These are phyloP conservation scores for Neonectria hederae DNA, from an alignment of 2,329 filamentous ascomycete genomes.

Conservation along the genomic window DNA sequence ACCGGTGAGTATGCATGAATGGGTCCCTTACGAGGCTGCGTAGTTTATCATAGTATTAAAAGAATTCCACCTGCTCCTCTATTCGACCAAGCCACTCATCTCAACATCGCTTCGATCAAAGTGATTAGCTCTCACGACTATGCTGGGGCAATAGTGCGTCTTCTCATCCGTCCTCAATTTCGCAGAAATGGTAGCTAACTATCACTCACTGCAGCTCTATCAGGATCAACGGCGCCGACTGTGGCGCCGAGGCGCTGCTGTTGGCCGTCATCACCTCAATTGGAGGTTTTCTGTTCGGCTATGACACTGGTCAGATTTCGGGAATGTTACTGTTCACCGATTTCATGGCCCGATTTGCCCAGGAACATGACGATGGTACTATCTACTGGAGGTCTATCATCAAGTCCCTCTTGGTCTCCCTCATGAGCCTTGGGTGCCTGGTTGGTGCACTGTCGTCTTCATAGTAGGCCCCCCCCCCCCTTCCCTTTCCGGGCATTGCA, in stretches of 20 bases:
- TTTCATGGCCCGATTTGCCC: constrained; percentile 62
- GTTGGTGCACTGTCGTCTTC: constrained; percentile 62
- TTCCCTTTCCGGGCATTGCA: neutral
- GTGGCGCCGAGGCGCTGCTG: constrained; percentile 50
- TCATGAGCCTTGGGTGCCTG: constrained; percentile 64
- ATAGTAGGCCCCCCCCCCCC: constrained; percentile 41
- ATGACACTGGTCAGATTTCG: constrained; percentile 69
- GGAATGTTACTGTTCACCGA: constrained; percentile 59
- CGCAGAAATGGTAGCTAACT: neutral
- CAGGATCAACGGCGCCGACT: constrained; percentile 52
- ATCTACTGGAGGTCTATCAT: constrained; percentile 52
- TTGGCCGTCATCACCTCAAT: constrained; percentile 63
- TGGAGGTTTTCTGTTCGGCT: constrained; percentile 69
- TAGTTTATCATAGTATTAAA: constrained; percentile 9
- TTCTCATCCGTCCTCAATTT: neutral
- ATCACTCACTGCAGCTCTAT: constrained; percentile 42
- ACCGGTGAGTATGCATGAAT: constrained; percentile 1
- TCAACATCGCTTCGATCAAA: neutral
- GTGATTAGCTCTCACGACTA: constrained; percentile 2
- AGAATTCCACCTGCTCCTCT: neutral
- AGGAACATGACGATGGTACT: constrained; percentile 51
- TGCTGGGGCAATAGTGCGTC: constrained; percentile 26
- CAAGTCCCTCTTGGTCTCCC: constrained; percentile 61
- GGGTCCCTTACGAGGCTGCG: neutral
- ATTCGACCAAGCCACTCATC: neutral